These are phyloP conservation scores for Cercophora samala DNA, from an alignment of 495 filamentous ascomycete species.

Conservation along the genomic window DNA sequence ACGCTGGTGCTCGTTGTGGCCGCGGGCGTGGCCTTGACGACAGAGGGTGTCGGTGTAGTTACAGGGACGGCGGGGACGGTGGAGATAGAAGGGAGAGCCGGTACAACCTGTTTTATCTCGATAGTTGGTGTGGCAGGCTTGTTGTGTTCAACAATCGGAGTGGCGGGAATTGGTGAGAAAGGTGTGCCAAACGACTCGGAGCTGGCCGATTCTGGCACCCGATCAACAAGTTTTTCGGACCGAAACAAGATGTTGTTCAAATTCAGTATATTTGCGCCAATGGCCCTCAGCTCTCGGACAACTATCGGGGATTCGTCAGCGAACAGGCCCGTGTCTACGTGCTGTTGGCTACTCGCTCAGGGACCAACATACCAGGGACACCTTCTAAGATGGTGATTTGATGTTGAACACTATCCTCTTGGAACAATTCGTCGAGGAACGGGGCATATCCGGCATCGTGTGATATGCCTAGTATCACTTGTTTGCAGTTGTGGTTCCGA, in stretches of 20 bases:
- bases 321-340: background rate
- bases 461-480: conserved; percentile 75
- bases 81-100: background rate
- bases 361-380: conserved; percentile 42
- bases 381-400: conserved; percentile 74
- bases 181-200: background rate
- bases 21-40: background rate
- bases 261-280: conserved; percentile 56
- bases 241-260: conserved; percentile 65
- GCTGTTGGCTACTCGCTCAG: background rate
- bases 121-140: conserved; percentile 9
- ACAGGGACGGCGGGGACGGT: background rate
- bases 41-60: background rate
- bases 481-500: conserved; percentile 75
- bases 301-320: conserved; percentile 23
- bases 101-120: conserved; percentile 8
- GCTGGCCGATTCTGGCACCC: conserved; percentile 8
- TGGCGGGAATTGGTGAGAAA: background rate
- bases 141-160: background rate
- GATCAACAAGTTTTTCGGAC: conserved; percentile 50
- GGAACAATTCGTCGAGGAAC: conserved; percentile 62
- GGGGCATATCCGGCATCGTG: conserved; percentile 71
- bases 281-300: conserved; percentile 59
- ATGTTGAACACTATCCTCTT: conserved; percentile 50
- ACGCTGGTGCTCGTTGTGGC: background rate